Evolutionary conservation across 2,329 filamentous ascomycete genomes (phyloP).

Genomic region (Neospermospora avenae): DNA sequence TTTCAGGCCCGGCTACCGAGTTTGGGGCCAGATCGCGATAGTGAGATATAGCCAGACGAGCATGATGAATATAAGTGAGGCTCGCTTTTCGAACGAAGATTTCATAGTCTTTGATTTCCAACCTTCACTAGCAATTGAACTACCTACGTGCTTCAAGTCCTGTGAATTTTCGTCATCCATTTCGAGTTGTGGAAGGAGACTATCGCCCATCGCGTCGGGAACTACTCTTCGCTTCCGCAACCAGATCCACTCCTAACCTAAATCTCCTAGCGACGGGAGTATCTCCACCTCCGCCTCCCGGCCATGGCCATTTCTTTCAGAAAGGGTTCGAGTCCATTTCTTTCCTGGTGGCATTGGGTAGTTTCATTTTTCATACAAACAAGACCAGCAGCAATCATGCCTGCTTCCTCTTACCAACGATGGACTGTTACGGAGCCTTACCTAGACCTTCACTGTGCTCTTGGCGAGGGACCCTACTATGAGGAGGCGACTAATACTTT

Average conservation of each 20-base stretch:
- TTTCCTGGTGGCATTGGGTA: constrained; percentile 18
- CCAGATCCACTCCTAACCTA: neutral
- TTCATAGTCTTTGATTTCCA: too few relatives aligned
- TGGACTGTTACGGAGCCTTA: constrained; percentile 48
- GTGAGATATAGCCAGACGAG: neutral
- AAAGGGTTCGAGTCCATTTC: neutral
- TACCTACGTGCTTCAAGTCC: neutral
- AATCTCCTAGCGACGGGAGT: neutral
- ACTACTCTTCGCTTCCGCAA: constrained; percentile 2
- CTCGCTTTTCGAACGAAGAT: neutral
- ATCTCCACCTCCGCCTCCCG: neutral
- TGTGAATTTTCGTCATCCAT: neutral
- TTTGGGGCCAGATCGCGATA: constrained; percentile 1
- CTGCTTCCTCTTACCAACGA: constrained; percentile 32
- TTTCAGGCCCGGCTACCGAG: constrained; percentile 16
- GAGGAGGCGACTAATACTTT: constrained; percentile 62
- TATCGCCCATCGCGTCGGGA: neutral
- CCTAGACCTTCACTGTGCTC: constrained; percentile 60
- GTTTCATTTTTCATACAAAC: constrained; percentile 13
- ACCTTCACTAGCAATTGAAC: neutral
- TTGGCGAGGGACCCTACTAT: constrained; percentile 75
- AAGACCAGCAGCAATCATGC: constrained; percentile 4
- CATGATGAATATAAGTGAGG: neutral
- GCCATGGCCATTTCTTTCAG: neutral
- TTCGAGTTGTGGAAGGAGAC: neutral